phyloP scores from a whole-genome alignment of 2,329 filamentous ascomycete genomes.

The Sarocladium brachiariae region DNA sequence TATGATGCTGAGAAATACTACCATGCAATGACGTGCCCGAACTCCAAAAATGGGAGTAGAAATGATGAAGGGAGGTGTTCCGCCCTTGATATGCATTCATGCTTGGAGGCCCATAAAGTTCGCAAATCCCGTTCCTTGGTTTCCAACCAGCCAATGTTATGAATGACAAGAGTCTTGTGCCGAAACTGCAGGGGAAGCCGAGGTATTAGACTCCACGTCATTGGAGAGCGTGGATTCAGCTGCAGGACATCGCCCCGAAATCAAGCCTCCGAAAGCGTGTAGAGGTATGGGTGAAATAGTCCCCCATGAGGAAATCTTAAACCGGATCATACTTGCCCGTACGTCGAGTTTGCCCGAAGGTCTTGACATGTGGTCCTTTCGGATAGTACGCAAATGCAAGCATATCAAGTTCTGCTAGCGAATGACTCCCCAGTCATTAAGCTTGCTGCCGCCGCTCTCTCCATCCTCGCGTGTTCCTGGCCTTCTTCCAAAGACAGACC shows the following conservation, averaged over 20 bases:
- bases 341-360: background rate
- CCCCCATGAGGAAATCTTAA: too few relatives aligned
- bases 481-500: constrained; percentile 88
- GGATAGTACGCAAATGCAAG: too few relatives aligned
- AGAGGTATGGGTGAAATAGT: too few relatives aligned
- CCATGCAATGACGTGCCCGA: constrained; percentile 1
- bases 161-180: background rate
- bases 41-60: background rate
- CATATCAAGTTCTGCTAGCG: constrained; percentile 35
- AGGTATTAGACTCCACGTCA: too few relatives aligned
- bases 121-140: background rate
- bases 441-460: constrained; percentile 49
- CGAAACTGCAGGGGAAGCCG: too few relatives aligned
- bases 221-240: too few relatives aligned
- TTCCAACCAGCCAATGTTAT: constrained; percentile 1
- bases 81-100: background rate
- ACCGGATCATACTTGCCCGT: too few relatives aligned
- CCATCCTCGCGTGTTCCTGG: constrained; percentile 65
- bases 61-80: background rate
- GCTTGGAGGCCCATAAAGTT: background rate
- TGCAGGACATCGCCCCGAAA: background rate
- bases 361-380: too few relatives aligned
- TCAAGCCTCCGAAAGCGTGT: too few relatives aligned
- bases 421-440: constrained; percentile 80
- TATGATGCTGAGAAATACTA: background rate